Conservation (phyloP, 208 protist species). For the Trypanosoma brucei region DNA sequence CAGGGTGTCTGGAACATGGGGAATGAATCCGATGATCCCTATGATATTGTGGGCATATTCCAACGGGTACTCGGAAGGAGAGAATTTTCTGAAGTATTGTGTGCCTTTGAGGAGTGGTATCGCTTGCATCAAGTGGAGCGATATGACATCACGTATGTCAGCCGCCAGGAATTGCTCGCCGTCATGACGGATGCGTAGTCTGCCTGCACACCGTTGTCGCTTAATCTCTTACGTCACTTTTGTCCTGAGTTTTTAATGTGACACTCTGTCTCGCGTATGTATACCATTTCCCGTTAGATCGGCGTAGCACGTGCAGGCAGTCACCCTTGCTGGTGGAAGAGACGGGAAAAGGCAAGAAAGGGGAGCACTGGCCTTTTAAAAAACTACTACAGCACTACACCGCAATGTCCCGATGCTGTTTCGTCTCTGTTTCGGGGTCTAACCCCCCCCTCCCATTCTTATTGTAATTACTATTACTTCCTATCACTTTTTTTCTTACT, state of each 20-base stretch:
- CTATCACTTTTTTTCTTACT: constrained; percentile 8
- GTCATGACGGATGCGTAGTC: constrained; percentile 18
- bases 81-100: constrained; percentile 42
- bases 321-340: too few species aligned
- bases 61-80: constrained; percentile 28
- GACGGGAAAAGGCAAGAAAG: not conserved
- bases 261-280: too few species aligned
- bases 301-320: too few species aligned
- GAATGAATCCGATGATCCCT: constrained; percentile 9
- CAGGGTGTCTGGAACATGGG: not conserved
- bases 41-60: constrained; percentile 43
- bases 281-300: too few species aligned
- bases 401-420: too few species aligned
- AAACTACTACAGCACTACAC: not conserved
- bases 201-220: constrained; percentile 16
- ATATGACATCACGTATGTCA: constrained; percentile 33
- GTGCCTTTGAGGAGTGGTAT: constrained; percentile 79
- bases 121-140: constrained; percentile 58
- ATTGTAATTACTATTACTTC: not conserved
- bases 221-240: constrained; percentile 6
- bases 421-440: too few species aligned
- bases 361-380: constrained; percentile 1
- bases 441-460: too few species aligned
- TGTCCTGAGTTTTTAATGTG: too few species aligned
- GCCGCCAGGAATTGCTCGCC: constrained; percentile 19